Evolutionary conservation across 345 rosid species (phyloP).

Genomic region (Camelina hispida): DNA sequence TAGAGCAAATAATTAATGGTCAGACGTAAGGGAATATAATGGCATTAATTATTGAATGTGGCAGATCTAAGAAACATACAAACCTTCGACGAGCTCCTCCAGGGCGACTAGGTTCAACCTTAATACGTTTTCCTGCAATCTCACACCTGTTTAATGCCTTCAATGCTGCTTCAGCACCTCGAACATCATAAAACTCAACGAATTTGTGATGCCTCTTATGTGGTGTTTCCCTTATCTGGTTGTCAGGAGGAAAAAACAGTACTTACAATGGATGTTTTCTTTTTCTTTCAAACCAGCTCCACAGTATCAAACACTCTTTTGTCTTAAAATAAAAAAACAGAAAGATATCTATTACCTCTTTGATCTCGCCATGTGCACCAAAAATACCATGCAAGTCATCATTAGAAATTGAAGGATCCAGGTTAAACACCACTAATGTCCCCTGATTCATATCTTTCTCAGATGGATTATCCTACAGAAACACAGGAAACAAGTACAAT

Average conservation of each 20-base stretch:
- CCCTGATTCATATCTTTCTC: conserved; percentile 77
- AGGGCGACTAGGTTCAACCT: conserved; percentile 91
- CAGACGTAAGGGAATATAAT: conserved; percentile 17
- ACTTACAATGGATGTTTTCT: conserved; percentile 10
- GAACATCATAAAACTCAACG: conserved; percentile 79
- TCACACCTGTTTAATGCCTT: conserved; percentile 78
- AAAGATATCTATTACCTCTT: conserved; percentile 60
- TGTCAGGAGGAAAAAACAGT: conserved; percentile 22
- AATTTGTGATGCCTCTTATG: conserved; percentile 86
- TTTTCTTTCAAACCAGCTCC: conserved; percentile 15
- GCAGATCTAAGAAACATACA: conserved; percentile 18
- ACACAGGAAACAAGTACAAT: neutral
- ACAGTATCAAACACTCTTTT: neutral
- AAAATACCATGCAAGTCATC: conserved; percentile 80
- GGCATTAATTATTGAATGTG: neutral
- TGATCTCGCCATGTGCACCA: conserved; percentile 84
- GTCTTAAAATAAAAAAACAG: neutral
- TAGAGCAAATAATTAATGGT: conserved; percentile 29
- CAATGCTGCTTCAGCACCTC: conserved; percentile 83
- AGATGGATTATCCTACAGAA: conserved; percentile 75
- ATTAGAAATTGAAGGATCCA: conserved; percentile 81
- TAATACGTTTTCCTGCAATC: conserved; percentile 84
- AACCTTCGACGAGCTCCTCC: conserved; percentile 82
- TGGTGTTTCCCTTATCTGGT: conserved; percentile 87
- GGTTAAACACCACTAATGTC: conserved; percentile 75